Conservation (phyloP, 2,329 filamentous ascomycete genomes). For the Fusarium sp. region DNA sequence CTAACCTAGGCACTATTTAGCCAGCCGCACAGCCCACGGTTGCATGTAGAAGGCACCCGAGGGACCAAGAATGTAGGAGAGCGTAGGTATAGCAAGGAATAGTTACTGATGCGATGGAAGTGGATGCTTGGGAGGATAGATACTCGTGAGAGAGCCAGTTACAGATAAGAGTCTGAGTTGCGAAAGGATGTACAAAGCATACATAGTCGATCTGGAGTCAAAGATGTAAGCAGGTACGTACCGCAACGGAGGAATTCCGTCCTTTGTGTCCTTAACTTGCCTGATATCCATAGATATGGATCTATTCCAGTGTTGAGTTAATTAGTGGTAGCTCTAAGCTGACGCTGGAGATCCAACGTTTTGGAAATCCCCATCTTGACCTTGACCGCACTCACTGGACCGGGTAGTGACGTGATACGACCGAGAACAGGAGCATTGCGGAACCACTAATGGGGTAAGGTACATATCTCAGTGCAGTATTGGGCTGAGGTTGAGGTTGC, state of each 20-base stretch:
- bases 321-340: background rate
- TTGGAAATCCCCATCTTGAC: conserved; percentile 16
- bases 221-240: background rate
- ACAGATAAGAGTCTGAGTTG: background rate
- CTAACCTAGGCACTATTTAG: conserved; percentile 14
- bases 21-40: conserved; percentile 36
- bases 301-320: conserved; percentile 11
- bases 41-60: conserved; percentile 35
- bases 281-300: conserved; percentile 5
- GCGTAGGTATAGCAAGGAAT: conserved; percentile 9
- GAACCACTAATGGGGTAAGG: conserved; percentile 1
- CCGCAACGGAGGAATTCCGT: conserved; percentile 33
- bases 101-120: conserved; percentile 9
- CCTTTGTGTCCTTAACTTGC: background rate
- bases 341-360: conserved; percentile 11
- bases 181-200: conserved; percentile 15
- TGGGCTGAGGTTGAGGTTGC: conserved; percentile 30
- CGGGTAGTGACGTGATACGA: conserved; percentile 32
- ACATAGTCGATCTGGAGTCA: conserved; percentile 4
- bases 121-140: conserved; percentile 4
- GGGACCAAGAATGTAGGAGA: conserved; percentile 28
- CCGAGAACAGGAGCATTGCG: conserved; percentile 9
- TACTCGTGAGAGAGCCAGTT: conserved; percentile 18
- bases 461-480: conserved; percentile 11
- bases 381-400: background rate